Evolutionary conservation across 164 flowering plant species (phyloP).

Genomic region (Stephania yunnanensis): DNA sequence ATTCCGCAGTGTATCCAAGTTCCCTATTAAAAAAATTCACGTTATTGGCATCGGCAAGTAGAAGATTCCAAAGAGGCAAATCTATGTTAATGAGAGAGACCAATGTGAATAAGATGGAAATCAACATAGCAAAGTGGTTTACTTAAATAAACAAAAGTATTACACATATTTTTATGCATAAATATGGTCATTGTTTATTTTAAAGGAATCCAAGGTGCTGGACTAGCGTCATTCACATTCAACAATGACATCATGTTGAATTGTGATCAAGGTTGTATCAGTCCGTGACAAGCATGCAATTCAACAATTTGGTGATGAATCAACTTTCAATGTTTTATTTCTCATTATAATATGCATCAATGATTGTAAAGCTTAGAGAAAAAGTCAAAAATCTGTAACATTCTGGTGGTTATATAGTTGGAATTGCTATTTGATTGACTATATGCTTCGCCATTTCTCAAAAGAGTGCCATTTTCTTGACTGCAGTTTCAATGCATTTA

Average conservation of each 20-base stretch:
- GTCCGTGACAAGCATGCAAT: background rate
- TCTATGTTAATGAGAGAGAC: conserved; percentile 1
- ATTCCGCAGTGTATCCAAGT: conserved; percentile 9
- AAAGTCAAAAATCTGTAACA: conserved; percentile 10
- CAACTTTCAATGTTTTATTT: background rate
- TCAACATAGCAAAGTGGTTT: background rate
- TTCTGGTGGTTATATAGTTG: conserved; percentile 9
- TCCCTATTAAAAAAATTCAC: conserved; percentile 12
- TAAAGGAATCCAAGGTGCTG: background rate
- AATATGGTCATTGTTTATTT: background rate
- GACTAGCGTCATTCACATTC: background rate
- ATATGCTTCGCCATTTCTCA: background rate
- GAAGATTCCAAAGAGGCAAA: background rate
- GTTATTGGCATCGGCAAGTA: background rate
- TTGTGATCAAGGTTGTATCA: background rate
- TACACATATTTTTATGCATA: conserved; percentile 1
- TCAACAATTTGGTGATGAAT: background rate
- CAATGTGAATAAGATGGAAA: background rate
- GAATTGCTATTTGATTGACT: conserved; percentile 2
- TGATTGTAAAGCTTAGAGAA: conserved; percentile 10
- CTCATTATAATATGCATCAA: conserved; percentile 1
- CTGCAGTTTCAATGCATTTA: background rate
- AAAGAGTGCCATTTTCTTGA: background rate
- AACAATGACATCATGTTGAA: background rate
- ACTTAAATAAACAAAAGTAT: background rate